A percentile compares a stretch with the other conserved stretches of the same genome.
Evolutionary conservation across 2,329 filamentous ascomycete genomes (phyloP).

Genomic region (Aspergillus ibericus): DNA sequence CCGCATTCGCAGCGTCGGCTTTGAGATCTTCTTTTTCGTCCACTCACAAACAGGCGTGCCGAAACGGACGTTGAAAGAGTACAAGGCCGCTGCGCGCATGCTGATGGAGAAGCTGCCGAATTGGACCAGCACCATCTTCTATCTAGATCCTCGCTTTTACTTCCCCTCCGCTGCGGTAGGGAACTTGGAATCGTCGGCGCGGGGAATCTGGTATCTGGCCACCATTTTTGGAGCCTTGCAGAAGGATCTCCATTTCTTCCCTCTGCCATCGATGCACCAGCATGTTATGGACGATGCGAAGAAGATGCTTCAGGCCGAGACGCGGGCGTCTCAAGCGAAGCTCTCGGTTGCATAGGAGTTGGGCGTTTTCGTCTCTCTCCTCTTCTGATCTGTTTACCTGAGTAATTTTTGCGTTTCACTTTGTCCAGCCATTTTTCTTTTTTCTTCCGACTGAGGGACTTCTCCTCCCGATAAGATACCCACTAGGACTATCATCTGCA

Average conservation of each 20-base stretch:
- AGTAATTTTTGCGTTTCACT: background rate
- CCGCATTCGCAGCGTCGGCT: constrained; percentile 36
- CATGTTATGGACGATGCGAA: constrained; percentile 26
- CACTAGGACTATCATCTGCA: constrained; percentile 12
- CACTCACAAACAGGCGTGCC: constrained; percentile 35
- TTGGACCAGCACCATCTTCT: constrained; percentile 31
- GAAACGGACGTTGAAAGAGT: constrained; percentile 34
- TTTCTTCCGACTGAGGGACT: background rate
- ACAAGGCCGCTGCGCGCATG: constrained; percentile 28
- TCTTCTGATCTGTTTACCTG: background rate
- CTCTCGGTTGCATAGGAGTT: background rate
- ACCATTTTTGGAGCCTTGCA: constrained; percentile 28
- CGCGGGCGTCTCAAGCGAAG: constrained; percentile 6
- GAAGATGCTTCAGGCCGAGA: constrained; percentile 6
- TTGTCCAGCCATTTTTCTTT: background rate
- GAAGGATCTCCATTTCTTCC: constrained; percentile 33
- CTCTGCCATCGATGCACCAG: constrained; percentile 28
- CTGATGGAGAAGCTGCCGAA: constrained; percentile 27
- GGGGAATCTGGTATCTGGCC: constrained; percentile 33
- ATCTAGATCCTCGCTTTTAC: constrained; percentile 37
- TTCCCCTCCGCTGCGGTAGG: constrained; percentile 30
- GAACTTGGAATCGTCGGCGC: constrained; percentile 28
- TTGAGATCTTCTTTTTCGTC: constrained; percentile 40
- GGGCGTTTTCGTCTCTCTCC: background rate
- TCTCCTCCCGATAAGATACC: background rate